phyloP scores from a whole-genome alignment of 2,329 filamentous ascomycete genomes.

The Aureobasidium sp. region DNA sequence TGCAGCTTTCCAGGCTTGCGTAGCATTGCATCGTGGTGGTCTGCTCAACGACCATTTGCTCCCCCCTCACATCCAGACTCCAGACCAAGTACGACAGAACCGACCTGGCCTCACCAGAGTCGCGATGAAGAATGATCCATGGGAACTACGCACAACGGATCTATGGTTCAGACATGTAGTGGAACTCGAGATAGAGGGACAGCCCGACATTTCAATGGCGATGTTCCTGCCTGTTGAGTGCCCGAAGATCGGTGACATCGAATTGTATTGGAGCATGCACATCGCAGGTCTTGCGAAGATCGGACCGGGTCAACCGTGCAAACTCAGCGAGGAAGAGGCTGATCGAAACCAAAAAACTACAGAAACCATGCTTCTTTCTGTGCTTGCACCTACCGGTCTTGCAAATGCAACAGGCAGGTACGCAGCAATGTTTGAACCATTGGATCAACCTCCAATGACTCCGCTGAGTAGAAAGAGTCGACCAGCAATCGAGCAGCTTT shows the following conservation, averaged over 20 bases:
- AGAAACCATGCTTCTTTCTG: not conserved
- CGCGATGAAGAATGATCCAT: conserved; percentile 1
- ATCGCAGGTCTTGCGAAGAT: not conserved
- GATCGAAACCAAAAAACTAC: not conserved
- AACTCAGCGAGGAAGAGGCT: not conserved
- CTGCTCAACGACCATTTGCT: conserved; percentile 72
- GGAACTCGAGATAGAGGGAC: not conserved
- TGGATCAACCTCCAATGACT: not conserved
- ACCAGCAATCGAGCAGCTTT: not conserved
- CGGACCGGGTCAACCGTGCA: not conserved
- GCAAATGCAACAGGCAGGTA: not conserved
- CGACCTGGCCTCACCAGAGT: conserved; percentile 21
- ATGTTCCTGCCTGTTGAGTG: conserved; percentile 17
- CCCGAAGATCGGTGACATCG: conserved; percentile 11
- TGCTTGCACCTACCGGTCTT: not conserved
- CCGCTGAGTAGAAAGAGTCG: not conserved
- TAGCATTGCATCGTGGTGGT: conserved; percentile 57
- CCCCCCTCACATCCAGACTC: conserved; percentile 36
- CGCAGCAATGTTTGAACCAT: conserved; percentile 5
- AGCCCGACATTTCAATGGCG: conserved; percentile 4
- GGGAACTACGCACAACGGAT: not conserved
- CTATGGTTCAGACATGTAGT: not conserved
- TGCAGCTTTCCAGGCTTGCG: conserved; percentile 73
- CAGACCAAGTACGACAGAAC: conserved; percentile 22
- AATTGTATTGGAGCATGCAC: conserved; percentile 19